A percentile compares a stretch with the other conserved stretches of the same genome.
Evolutionary conservation across 257 asterid species (phyloP).

Genomic region (Galeopsis tetrahit): DNA sequence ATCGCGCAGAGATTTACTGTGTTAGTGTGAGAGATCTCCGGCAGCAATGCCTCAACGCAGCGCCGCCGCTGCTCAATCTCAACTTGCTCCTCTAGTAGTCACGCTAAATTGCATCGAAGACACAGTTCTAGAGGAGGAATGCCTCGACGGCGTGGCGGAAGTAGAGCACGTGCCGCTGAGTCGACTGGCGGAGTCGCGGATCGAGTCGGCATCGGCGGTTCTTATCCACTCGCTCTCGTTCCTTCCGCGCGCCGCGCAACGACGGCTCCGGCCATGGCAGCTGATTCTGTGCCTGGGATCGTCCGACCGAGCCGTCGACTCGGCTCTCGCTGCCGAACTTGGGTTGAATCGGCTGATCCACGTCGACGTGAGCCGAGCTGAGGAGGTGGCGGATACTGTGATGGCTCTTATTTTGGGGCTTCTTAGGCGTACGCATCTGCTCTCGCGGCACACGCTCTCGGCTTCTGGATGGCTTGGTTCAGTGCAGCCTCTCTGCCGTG

Average conservation of each 20-base stretch:
- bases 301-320: slow-evolving; percentile 81
- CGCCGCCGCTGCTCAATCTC: slow-evolving; percentile 41
- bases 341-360: slow-evolving; percentile 80
- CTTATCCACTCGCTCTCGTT: slow-evolving; percentile 90
- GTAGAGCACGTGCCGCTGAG: slow-evolving; percentile 93
- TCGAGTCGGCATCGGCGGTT: slow-evolving; percentile 88
- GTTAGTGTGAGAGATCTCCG: slow-evolving; percentile 43
- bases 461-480: slow-evolving; percentile 99
- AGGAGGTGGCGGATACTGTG: slow-evolving; percentile 98
- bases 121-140: slow-evolving; percentile 70
- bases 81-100: slow-evolving; percentile 66
- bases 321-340: slow-evolving; percentile 84
- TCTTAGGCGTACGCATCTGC: slow-evolving; percentile 91
- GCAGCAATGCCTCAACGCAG: slow-evolving; percentile 56
- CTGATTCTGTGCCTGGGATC: slow-evolving; percentile 95
- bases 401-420: slow-evolving; percentile 93
- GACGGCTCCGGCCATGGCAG: slow-evolving; percentile 95
- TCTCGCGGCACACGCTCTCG: slow-evolving; percentile 82
- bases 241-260: slow-evolving; percentile 99
- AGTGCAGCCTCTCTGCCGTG: slow-evolving; percentile 98
- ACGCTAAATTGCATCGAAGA: slow-evolving; percentile 95
- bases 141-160: slow-evolving; percentile 71
- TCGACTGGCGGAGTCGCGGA: slow-evolving; percentile 82
- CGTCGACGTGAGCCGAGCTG: slow-evolving; percentile 91
- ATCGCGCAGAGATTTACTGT: slow-evolving; percentile 23